Conservation (phyloP, 257 asterid genomes). For the Anisodus tanguticus region DNA sequence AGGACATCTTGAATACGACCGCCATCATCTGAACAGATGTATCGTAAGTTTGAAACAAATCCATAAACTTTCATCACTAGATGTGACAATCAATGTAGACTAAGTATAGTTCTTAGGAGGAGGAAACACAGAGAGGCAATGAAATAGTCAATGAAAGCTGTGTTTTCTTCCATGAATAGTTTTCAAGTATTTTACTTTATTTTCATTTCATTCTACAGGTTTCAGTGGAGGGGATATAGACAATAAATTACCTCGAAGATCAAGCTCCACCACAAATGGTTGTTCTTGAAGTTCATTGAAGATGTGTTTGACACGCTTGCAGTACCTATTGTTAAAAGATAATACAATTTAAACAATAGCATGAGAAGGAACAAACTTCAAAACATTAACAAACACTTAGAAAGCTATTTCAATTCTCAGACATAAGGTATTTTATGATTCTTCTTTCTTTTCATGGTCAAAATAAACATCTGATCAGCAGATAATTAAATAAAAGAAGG, state of each 20-base stretch:
- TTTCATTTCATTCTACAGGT: constrained; percentile 11
- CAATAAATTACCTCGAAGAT: constrained; percentile 71
- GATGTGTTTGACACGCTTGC: constrained; percentile 66
- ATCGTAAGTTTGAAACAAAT: constrained; percentile 19
- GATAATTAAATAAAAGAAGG: constrained; percentile 20
- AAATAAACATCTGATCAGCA: not conserved
- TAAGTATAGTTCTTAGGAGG: not conserved
- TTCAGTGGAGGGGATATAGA: not conserved
- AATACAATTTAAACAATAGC: constrained; percentile 27
- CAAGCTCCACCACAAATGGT: constrained; percentile 94
- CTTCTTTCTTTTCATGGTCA: constrained; percentile 14
- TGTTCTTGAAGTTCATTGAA: constrained; percentile 74
- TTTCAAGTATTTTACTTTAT: not conserved
- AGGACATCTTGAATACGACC: constrained; percentile 75
- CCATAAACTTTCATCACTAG: constrained; percentile 25
- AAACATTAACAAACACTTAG: constrained; percentile 1
- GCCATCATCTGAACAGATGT: constrained; percentile 70
- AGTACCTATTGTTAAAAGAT: constrained; percentile 58
- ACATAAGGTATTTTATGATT: not conserved
- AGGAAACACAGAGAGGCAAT: not conserved
- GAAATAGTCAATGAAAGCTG: not conserved
- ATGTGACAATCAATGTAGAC: not conserved
- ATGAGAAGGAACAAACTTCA: not conserved
- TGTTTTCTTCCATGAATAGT: not conserved
- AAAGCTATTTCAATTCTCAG: not conserved